Base-by-base conservation (phyloP, 2,329 filamentous ascomycete species). In the Hypocrella siamensis region DNA sequence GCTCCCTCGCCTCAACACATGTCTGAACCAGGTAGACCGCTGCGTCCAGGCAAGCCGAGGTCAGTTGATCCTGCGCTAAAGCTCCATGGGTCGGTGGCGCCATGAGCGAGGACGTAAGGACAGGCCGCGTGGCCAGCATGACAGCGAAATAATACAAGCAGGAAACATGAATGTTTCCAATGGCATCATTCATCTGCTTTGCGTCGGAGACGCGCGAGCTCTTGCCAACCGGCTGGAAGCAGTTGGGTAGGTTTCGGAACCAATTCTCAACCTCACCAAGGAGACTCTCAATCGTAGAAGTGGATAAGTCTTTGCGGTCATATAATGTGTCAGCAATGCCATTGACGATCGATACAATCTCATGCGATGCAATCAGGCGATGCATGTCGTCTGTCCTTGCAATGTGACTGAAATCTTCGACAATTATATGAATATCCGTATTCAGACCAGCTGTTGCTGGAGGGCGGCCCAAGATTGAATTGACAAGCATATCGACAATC, bases 61-160 rank as follows among this genome's bases (percentile, higher is more conserved):
- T 64, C 12, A 74, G 48, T 14, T 53, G 45, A 4, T 39, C 47
- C 12, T 49, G 46, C 31, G 44, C 35, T n/a, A 40, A 25, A n/a
- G 46, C 41, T 0, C 44, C 19, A 34, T 43, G 31, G 31, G 50
- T 31, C 27, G 54, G 28, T 29, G 53, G 54, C 29, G 58, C 42
- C 4, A 61, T 60, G 2, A 71, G 46, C 3, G 58, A 53, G 10
- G 58, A 63, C 17, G 72, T 65, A 7, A 75, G 45, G 18, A 73
- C 63, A 0, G 67, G 69, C 1, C 69, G 54, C 0, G 67, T 71
- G 3, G 67, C 63, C 1, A 73, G 44, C 15, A 69, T 72, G 1
- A 73, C 64, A 0, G 67, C 64, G 33, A 72, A 69, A 39, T 74
- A 71, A 40, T 74, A 74, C 0, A 64, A 50, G 35, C 67, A 72